phyloP scores from a whole-genome alignment of 2,329 filamentous ascomycete genomes.

The Trichophyton verrucosum region DNA sequence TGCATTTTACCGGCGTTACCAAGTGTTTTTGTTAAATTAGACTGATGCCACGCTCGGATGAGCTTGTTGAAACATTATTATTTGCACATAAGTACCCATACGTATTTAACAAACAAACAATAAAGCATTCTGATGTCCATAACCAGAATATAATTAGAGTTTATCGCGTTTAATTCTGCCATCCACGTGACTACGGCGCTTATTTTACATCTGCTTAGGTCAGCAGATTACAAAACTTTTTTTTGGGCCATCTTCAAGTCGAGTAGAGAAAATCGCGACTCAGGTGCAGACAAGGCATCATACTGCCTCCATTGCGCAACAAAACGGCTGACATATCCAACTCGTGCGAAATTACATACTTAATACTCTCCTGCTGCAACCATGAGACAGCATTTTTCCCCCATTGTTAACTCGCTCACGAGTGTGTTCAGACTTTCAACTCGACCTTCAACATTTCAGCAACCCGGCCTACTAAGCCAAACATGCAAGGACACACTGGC shows the following conservation, averaged over 20 bases:
- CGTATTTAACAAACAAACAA: too few relatives aligned
- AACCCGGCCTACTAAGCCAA: conserved; percentile 15
- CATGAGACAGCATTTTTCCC: conserved; percentile 20
- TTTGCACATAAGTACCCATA: too few relatives aligned
- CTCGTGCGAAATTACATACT: neutral
- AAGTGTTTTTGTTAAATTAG: neutral
- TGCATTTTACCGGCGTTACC: neutral
- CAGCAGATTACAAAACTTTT: neutral
- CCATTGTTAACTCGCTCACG: conserved; percentile 34
- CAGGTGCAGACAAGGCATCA: neutral
- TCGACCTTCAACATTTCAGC: conserved; percentile 20
- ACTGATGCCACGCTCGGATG: neutral
- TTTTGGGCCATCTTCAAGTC: neutral
- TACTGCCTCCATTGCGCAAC: neutral
- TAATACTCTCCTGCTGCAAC: neutral
- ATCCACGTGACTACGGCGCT: neutral
- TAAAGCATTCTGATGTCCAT: too few relatives aligned
- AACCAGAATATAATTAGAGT: neutral
- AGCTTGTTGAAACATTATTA: neutral
- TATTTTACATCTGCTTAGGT: neutral
- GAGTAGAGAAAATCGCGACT: neutral
- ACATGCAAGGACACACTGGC: conserved; percentile 6
- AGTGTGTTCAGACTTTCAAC: conserved; percentile 34
- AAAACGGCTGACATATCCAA: neutral
- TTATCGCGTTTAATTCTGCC: neutral